Base-by-base conservation (phyloP, 768 basidiomycete species). In the Calocera cornea region DNA sequence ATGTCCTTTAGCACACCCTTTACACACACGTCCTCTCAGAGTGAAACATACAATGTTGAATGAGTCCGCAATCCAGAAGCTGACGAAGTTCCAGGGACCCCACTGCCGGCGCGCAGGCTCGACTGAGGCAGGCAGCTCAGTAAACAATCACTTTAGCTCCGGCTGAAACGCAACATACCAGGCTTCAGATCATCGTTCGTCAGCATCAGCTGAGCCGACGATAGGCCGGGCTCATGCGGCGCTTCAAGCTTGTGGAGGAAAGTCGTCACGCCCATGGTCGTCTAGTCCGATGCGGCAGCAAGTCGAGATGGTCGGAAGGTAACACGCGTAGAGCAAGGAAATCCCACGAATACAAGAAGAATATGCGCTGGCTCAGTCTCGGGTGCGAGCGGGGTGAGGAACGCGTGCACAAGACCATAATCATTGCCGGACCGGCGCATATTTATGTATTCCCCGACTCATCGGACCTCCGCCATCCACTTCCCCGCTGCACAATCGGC, bases 21-120 rank as follows among this genome's bases (percentile, higher is more conserved):
- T 41, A 10, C 36, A 14, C 14, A 5, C 36, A 5, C 36, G 14
- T 5, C 5, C 36, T 38, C 5, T 5, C 7, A 38, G 36, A 38
- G 14, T 14, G 14, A 38, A 38, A 38, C 36, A 38, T 38, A 87
- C 87, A 73, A 88, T 82, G 72, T 88, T 89, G 80, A 89, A 90
- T 71, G 83, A 84, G 77, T 91, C 89, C 41, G 87, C 88, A 47
- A 90, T 82, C 89, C 88, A 90, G 78, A 86, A 88, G 22, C 86
- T 80, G 50, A 87, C 77, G 74, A 87, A 89, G 75, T 87, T 86
- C 77, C 80, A 83, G 47, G 77, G 76, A 27, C 79, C 79, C 88
- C 90, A 90, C 69, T 83, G 86, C 69, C 86, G 79, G 69, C 87
- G 82, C 67, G 83, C 81, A 65, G 81, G 78, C 12, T 81, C 78